phyloP scores from a whole-genome alignment of 306 rosid genomes.

The Fragaria vesca region DNA sequence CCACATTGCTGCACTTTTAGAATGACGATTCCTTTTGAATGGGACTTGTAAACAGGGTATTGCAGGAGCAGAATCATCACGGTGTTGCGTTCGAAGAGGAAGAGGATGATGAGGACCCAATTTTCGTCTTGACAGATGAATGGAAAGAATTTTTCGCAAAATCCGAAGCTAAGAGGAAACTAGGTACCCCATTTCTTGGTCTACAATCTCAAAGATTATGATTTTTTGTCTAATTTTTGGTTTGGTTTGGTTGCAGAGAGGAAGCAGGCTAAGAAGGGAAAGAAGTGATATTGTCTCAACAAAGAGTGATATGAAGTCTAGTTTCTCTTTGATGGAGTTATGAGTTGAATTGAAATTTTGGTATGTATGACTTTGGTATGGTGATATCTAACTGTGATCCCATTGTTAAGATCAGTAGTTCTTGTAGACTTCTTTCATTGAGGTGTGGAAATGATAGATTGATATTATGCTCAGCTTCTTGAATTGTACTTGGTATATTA shows the following conservation, averaged over 20 bases:
- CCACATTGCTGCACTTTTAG: not conserved
- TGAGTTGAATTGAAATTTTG: not conserved
- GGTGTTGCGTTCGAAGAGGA: slow-evolving; percentile 37
- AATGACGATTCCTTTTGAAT: not conserved
- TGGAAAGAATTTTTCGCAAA: slow-evolving; percentile 81
- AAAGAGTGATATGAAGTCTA: not conserved
- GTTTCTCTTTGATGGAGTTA: not conserved
- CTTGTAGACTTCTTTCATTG: not conserved
- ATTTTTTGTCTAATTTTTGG: not conserved
- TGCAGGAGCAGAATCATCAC: slow-evolving; percentile 37
- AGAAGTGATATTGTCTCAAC: slow-evolving; percentile 22
- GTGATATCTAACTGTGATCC: not conserved
- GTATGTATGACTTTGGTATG: not conserved
- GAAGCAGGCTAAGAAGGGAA: slow-evolving; percentile 51
- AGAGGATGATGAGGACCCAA: slow-evolving; percentile 64
- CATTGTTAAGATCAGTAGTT: not conserved
- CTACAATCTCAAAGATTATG: not conserved
- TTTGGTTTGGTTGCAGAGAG: slow-evolving; percentile 39
- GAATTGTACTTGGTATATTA: not conserved
- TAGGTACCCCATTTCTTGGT: slow-evolving; percentile 31
- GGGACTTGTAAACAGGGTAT: slow-evolving; percentile 34
- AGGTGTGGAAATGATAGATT: not conserved
- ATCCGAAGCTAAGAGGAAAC: slow-evolving; percentile 67
- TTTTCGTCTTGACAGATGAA: slow-evolving; percentile 70
- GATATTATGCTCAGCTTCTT: not conserved